These are phyloP conservation scores for Galeopsis tetrahit DNA, from an alignment of 257 asterid species.

Conservation along the genomic window DNA sequence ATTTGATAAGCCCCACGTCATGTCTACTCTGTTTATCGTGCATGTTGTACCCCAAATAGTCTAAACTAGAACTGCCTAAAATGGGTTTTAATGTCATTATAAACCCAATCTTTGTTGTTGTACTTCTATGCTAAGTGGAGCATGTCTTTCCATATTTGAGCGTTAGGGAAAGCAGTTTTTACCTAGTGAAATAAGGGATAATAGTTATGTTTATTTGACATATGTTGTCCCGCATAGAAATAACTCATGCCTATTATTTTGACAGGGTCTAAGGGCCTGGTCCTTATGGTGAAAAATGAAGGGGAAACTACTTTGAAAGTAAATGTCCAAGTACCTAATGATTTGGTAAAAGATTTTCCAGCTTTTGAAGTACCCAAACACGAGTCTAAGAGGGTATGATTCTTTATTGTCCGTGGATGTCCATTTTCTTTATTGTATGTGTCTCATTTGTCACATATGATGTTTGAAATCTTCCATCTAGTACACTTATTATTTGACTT, in stretches of 20 bases:
- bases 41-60: not conserved
- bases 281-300: conserved; percentile 57
- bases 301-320: conserved; percentile 56
- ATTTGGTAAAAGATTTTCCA: conserved; percentile 31
- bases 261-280: conserved; percentile 50
- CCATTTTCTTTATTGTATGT: conserved; percentile 5
- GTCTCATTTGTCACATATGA: conserved; percentile 26
- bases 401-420: conserved; percentile 24
- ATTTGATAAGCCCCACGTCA: conserved; percentile 3
- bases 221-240: conserved; percentile 14
- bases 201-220: not conserved
- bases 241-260: conserved; percentile 24
- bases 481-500: not conserved
- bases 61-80: conserved; percentile 1
- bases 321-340: conserved; percentile 42
- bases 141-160: conserved; percentile 16
- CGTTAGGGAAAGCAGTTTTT: not conserved
- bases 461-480: conserved; percentile 21
- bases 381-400: conserved; percentile 49
- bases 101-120: not conserved
- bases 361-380: conserved; percentile 48
- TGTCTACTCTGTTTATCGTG: conserved; percentile 13
- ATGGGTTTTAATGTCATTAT: not conserved
- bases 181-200: not conserved
- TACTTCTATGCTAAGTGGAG: conserved; percentile 8